Conservation (phyloP, 768 basidiomycete genomes). For the Termitomyces sp. region DNA sequence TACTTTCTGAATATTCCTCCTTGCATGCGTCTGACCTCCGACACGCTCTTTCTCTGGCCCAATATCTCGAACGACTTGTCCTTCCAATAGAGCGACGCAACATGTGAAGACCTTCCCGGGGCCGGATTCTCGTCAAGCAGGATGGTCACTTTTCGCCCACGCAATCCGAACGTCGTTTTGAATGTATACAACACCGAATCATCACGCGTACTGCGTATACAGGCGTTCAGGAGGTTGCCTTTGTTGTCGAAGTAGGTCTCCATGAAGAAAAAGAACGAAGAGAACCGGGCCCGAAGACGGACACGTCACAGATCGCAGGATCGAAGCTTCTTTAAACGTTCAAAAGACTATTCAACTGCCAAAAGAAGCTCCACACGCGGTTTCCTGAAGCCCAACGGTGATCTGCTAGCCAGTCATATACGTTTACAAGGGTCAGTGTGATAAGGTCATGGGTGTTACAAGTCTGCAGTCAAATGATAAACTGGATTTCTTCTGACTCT, state of each 20-base stretch:
- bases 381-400: not conserved
- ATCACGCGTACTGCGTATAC: conserved; percentile 39
- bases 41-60: conserved; percentile 35
- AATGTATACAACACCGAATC: conserved; percentile 41
- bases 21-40: conserved; percentile 38
- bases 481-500: not conserved
- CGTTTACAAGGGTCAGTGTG: not conserved
- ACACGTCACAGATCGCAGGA: conserved; percentile 4
- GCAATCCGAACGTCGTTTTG: conserved; percentile 38
- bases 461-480: not conserved
- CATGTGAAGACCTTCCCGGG: conserved; percentile 27
- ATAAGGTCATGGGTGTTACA: conserved; percentile 1
- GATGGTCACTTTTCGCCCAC: conserved; percentile 40
- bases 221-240: conserved; percentile 42
- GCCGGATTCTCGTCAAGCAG: conserved; percentile 46
- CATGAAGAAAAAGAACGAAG: conserved; percentile 26
- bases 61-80: conserved; percentile 44
- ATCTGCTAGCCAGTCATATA: not conserved
- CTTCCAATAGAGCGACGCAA: conserved; percentile 48
- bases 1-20: conserved; percentile 35
- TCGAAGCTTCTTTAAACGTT: conserved; percentile 3
- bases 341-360: not conserved
- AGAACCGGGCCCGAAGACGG: not conserved
- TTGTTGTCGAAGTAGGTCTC: conserved; percentile 52
- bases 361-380: not conserved